Evolutionary conservation across 495 filamentous ascomycete genomes (phyloP), one percentile per base, ranked within the genome.

Genomic region (Lindgomyces ingoldianus): DNA sequence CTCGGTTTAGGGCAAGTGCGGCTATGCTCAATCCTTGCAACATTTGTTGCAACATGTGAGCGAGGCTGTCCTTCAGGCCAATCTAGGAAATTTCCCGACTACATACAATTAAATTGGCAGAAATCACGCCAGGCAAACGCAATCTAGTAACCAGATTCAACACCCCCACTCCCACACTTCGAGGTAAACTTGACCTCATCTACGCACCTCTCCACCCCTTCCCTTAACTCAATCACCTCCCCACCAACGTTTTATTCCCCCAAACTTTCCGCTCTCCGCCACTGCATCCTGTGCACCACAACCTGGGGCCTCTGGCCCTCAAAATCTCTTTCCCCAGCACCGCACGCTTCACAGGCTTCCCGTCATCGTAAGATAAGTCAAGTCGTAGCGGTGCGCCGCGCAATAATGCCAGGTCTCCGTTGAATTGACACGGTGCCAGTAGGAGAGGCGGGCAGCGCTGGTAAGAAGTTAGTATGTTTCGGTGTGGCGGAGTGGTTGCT

Each of bases 381-480:
- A 81, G 64, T 0, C 66, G 74, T 45, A 82, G 65, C 9, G 79
- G 79, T 18, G 79, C 77, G 24, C 80, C 80, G 76, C 78, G 47
- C 81, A 81, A 67, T 77, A 79, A 63, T 82, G 80, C 79, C 79
- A 82, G 30, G 80, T 63, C 65, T 82, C 79, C 57, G 67, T 72
- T 21, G 76, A 74, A 64, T 82, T 79, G 24, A 82, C 74, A 39
- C 73, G 70, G 58, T 82, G 80, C 80, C 79, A 82, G 49, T 68
- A 63, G 1, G 80, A 81, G 1, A 27, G 19, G n/a, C 49, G 44
- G 10, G 36, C 70, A 10, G 64, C 21, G 46, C 79, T 77, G 52
- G 81, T 75, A 44, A 82, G 79, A 21, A 81, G 74, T 59, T 80
- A 82, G 67, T 80, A 82, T 36, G 81, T 81, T 29, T 70, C 75